Evolutionary conservation across 352 stramenopile species (phyloP), one percentile per base, ranked within the genome.

Genomic region (Paralagenidium karlingii): DNA sequence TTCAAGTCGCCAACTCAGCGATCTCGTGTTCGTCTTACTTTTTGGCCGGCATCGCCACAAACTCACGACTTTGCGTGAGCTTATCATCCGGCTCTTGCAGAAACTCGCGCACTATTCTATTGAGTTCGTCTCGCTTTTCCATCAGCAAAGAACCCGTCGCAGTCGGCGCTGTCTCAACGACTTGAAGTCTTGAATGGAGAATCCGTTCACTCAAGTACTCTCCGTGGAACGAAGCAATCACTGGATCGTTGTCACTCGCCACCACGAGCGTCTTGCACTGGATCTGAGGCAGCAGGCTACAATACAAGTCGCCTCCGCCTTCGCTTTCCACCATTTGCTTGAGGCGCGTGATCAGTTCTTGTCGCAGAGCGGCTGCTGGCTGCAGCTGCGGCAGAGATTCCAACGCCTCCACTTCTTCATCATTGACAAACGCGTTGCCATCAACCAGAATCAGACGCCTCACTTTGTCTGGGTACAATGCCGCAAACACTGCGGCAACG

Each of bases 181-280:
- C 46, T 34, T 83, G 63, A 15, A 84, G 46, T 21, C 66, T 57
- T 27, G 73, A 87, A 57, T 90, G 73, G 63, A 87, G 67, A 57
- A 90, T 87, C 44, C 77, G 77, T 47, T 90, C 77, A 58, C 65
- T 90, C 47, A 90, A 37, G 43, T 90, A 90, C 45, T 90, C 73
- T 31, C 68, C 58, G 52, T 90, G 76, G 49, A 74, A 84, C 9
- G 52, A 43, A 13, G 70, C 63, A 28, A 90, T 64, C 12, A 83
- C 53, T 15, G 68, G 66, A 45, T 90, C 69, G 24, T 66, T 60
- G 29, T 39, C 68, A 15, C 73, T 70, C 3, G 63, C 47, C 15
- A 90, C 58, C 34, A 87, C 73, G 16, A 90, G 64, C 41, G 77
- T 90, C 58, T 90, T 90, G 67, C 76, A 90, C 24, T 77, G 71